Conservation (phyloP, 2,329 filamentous ascomycete species). For the Penicillium glabrum region DNA sequence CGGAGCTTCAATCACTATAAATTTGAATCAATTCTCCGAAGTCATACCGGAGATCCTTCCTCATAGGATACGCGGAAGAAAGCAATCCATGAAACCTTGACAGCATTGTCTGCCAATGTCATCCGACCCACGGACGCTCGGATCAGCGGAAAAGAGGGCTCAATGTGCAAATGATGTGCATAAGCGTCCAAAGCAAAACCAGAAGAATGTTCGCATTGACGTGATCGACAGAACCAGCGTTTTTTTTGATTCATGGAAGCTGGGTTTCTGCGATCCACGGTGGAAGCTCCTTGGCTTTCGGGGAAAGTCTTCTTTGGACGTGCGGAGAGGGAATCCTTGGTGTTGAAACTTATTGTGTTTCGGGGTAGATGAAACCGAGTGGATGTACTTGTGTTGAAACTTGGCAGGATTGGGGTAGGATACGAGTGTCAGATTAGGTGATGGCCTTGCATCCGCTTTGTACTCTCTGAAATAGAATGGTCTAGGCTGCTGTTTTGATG, state of each 20-base stretch:
- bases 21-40: no score
- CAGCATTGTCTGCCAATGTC: not conserved
- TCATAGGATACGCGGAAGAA: not conserved
- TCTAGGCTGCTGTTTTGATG: not conserved
- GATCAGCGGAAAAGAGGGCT: conserved; percentile 5
- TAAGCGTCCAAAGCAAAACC: conserved; percentile 1
- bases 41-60: not conserved
- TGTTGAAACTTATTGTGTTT: not conserved
- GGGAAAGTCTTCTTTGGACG: not conserved
- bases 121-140: conserved; percentile 4
- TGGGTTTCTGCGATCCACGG: conserved; percentile 1
- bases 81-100: not conserved
- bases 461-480: not conserved
- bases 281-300: not conserved
- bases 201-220: conserved; percentile 1
- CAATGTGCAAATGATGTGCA: not conserved
- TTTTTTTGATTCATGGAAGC: conserved; percentile 22
- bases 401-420: not conserved
- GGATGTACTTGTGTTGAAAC: not conserved
- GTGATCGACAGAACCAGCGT: not conserved
- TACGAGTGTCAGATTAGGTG: not conserved
- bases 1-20: not conserved
- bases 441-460: not conserved
- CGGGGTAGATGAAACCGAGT: not conserved
- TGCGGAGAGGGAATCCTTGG: not conserved